A percentile compares a stretch with the other conserved stretches of the same genome.
phyloP scores from a whole-genome alignment of 306 rosid genomes.

The Mimosa bimucronata region DNA sequence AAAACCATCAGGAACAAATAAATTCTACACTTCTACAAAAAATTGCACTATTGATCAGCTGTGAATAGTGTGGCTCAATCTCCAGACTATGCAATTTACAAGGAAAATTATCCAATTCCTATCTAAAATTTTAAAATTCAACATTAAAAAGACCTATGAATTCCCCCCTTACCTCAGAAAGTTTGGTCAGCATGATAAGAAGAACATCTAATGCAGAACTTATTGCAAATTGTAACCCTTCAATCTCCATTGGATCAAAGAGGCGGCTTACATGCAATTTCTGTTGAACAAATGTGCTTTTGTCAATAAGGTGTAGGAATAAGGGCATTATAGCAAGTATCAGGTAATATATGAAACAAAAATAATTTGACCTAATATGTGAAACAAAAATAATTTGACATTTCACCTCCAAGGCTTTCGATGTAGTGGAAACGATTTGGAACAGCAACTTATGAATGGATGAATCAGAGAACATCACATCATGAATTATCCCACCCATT shows the following conservation, averaged over 20 bases:
- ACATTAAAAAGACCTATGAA: constrained; percentile 2
- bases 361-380: constrained; percentile 34
- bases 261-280: constrained; percentile 69
- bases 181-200: constrained; percentile 65
- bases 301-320: constrained; percentile 35
- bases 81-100: not conserved
- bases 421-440: constrained; percentile 75
- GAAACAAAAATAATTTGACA: constrained; percentile 37
- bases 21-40: not conserved
- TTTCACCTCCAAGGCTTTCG: constrained; percentile 78
- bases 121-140: constrained; percentile 22
- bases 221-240: constrained; percentile 76
- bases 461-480: constrained; percentile 74
- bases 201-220: constrained; percentile 73
- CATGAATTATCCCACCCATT: constrained; percentile 60
- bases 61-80: not conserved
- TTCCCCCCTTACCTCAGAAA: constrained; percentile 67
- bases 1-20: constrained; percentile 14
- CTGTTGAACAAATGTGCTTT: constrained; percentile 48
- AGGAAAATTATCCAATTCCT: not conserved
- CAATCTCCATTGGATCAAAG: constrained; percentile 80
- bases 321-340: constrained; percentile 28
- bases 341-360: constrained; percentile 34
- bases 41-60: not conserved
- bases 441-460: constrained; percentile 80